A percentile compares a stretch with the other conserved stretches of the same genome.
Evolutionary conservation across 257 asterid genomes (phyloP).

Genomic region (Capsicum baccatum): DNA sequence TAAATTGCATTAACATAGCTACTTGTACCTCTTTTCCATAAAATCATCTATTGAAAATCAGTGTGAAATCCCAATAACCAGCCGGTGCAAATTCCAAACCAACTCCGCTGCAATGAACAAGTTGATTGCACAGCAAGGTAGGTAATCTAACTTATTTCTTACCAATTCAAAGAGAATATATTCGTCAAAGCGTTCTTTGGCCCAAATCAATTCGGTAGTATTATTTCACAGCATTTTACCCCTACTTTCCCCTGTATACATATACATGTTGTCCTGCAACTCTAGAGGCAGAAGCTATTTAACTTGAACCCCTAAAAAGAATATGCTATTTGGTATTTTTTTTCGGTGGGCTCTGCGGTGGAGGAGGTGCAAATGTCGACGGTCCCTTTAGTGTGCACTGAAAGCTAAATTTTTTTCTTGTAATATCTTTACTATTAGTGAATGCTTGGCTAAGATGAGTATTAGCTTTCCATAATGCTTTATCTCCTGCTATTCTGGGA

Average conservation of each 20-base stretch:
- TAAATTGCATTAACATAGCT: neutral
- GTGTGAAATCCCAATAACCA: slow-evolving; percentile 9
- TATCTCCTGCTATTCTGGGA: too few species aligned
- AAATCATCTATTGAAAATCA: neutral
- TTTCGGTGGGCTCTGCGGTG: neutral
- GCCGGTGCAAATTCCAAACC: slow-evolving; percentile 44
- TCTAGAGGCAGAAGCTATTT: neutral
- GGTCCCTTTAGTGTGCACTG: neutral
- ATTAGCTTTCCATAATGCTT: neutral
- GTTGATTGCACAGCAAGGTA: neutral
- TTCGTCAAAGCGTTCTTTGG: too few species aligned
- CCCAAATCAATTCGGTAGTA: too few species aligned
- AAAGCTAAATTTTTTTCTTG: neutral
- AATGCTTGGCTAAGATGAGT: neutral
- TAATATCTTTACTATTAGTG: neutral
- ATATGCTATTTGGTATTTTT: neutral
- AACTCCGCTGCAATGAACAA: neutral
- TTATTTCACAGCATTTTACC: too few species aligned
- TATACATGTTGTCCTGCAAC: neutral
- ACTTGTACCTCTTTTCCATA: neutral
- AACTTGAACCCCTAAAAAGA: neutral
- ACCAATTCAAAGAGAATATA: too few species aligned
- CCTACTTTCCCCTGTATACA: too few species aligned
- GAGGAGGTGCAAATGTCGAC: neutral
- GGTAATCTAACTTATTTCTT: neutral